Base-by-base conservation (phyloP, 768 basidiomycete species). In the Serendipita vermifera region DNA sequence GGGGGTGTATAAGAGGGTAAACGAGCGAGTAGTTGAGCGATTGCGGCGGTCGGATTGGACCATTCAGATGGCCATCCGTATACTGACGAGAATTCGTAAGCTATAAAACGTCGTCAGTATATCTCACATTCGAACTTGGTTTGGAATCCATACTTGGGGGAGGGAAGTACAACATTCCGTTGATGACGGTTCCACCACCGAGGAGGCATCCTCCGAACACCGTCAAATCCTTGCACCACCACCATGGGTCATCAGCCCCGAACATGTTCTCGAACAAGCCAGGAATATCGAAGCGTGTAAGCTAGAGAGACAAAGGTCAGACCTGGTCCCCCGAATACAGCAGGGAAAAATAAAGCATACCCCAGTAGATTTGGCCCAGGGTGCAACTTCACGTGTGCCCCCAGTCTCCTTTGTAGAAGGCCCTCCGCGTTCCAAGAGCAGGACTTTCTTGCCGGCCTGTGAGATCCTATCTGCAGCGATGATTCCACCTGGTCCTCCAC, bases 231-330 rank as follows among this genome's bases (percentile, higher is more conserved):
- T 78, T 80, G 68, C 80, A 83, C 78, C 78, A 83, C 75, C 76
- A 83, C 67, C 72, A 82, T 57, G 72, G 69, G 60, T 79, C 73
- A 36, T 69, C 63, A 55, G 80, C 78, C 14, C 73, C 71, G 68
- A 83, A 83, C 77, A 81, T 77, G 38, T 77, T 75, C 67, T 83
- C 79, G 62, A 81, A 83, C 38, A 80, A 62, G 61, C 81, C 80
- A 20, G 80, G 80, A 56, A 80, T 69, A 60, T 83, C 81, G 64
- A 81, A 82, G 61, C 81, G 81, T 3, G 81, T 83, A 55, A 79
- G 65, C 79, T 81, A 61, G 5, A 55, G 38, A 26, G 5, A 55
- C 29, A 3, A 39, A 51, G 57, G 2, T 2, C 22, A 46, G 14
- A 27, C 7, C 26, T 29, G 22, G 27, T 33, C 17, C 17, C 31